Evolutionary conservation across 148 eudicot genomes (phyloP), one percentile per base, ranked within the genome.

Genomic region (Spergularia marina): DNA sequence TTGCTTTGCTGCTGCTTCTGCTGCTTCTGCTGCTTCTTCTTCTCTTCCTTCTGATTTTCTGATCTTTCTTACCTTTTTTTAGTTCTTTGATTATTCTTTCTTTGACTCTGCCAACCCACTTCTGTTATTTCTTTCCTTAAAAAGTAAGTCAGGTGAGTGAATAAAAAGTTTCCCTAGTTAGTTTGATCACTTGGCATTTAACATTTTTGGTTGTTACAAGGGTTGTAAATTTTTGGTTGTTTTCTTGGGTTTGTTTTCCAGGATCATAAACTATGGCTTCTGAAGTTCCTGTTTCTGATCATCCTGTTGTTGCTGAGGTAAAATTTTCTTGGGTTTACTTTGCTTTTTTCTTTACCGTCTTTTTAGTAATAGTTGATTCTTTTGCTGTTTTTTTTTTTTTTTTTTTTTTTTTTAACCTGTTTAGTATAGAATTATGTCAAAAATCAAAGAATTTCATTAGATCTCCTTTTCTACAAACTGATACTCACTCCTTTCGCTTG

Each of bases 221-320:
- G 13, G n/a, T 3, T 61, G 49, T 30, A 10, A 53, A 34, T 11
- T 39, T 44, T 15, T 51, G 25, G 25, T 23, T 23, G 21, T 11
- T 58, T 30, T 13, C 6, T 68, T 65, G 47, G 44, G 68, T n/a
- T n/a, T 73, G 63, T 79, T 44, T 64, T 44, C 10, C 20, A 76
- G 77, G 65, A 53, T 70, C 65, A 47, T 54, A 58, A 57, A 34
- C 52, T 53, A 81, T 81, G 87, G 80, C 87, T 60, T 72, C 76
- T 76, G 78, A 81, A 76, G 73, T 80, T 75, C 76, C 80, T 71
- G 80, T 72, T 65, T 65, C 79, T 85, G 74, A 76, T 76, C 39
- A 62, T 65, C 63, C 64, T 69, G 61, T 30, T 21, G 47, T 76
- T 58, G 18, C 75, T 21, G 71, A 71, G 76, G 73, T 77, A 41